phyloP scores from a whole-genome alignment of 139 green algal genomes.

The Nannochloris sp. region DNA sequence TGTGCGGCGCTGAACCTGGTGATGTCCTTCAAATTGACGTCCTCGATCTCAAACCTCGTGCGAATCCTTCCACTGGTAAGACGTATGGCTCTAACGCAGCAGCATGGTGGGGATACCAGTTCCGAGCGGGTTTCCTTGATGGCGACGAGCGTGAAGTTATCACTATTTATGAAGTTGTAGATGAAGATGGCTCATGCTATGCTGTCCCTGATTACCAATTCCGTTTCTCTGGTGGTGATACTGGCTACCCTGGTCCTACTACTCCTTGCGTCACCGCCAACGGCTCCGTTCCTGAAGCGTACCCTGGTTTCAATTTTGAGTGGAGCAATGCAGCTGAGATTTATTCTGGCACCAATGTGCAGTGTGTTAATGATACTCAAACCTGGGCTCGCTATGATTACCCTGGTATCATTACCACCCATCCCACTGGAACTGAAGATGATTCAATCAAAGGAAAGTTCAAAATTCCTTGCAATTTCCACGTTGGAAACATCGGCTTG shows the following conservation, averaged over 20 bases:
- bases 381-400: conserved; percentile 42
- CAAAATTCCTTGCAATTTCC: conserved; percentile 51
- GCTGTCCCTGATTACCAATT: conserved; percentile 51
- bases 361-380: conserved; percentile 40
- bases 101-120: conserved; percentile 53
- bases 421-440: conserved; percentile 57
- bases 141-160: conserved; percentile 38
- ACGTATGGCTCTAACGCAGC: conserved; percentile 47
- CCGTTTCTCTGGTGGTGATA: conserved; percentile 21
- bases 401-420: conserved; percentile 44
- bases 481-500: conserved; percentile 63
- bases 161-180: conserved; percentile 49
- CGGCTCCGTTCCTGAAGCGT: conserved; percentile 12
- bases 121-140: conserved; percentile 33
- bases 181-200: conserved; percentile 21
- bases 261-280: conserved; percentile 14
- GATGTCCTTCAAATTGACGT: conserved; percentile 57
- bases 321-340: conserved; percentile 4
- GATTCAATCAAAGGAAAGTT: conserved; percentile 49
- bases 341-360: conserved; percentile 7
- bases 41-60: conserved; percentile 39
- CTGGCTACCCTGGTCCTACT: conserved; percentile 15
- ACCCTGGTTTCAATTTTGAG: background rate
- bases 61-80: conserved; percentile 47
- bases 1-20: conserved; percentile 40